phyloP scores from a whole-genome alignment of 805 yeast species.

The Saccharomyces paradoxus region DNA sequence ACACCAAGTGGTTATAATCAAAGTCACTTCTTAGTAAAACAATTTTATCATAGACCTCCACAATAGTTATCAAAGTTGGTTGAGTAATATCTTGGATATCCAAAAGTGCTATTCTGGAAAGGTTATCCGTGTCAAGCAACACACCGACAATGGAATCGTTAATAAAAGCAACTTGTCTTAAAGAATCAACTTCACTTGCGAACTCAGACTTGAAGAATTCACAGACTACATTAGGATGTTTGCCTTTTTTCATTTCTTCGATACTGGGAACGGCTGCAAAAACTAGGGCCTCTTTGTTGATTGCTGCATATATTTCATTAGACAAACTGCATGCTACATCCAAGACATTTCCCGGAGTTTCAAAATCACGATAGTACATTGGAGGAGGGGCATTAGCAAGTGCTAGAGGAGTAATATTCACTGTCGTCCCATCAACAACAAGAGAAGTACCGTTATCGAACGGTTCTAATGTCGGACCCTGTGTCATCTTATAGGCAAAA shows the following conservation, averaged over 20 bases:
- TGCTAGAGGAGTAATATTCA: slow-evolving; percentile 72
- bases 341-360: slow-evolving; percentile 44
- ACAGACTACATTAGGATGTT: slow-evolving; percentile 37
- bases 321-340: slow-evolving; percentile 58
- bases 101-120: slow-evolving; percentile 45
- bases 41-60: slow-evolving; percentile 43
- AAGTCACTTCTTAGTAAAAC: slow-evolving; percentile 49
- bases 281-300: slow-evolving; percentile 40
- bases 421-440: slow-evolving; percentile 69
- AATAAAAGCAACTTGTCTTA: slow-evolving; percentile 59
- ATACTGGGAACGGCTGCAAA: slow-evolving; percentile 40
- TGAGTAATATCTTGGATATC: slow-evolving; percentile 37
- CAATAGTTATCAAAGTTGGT: slow-evolving; percentile 35
- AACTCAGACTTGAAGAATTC: slow-evolving; percentile 30
- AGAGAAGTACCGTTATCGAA: slow-evolving; percentile 69
- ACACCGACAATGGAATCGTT: slow-evolving; percentile 48
- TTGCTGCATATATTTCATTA: slow-evolving; percentile 51
- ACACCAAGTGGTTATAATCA: slow-evolving; percentile 44
- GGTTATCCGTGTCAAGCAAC: slow-evolving; percentile 44
- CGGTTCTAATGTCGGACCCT: slow-evolving; percentile 65
- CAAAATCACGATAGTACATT: slow-evolving; percentile 61
- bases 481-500: slow-evolving; percentile 50
- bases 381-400: slow-evolving; percentile 95
- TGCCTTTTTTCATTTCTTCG: slow-evolving; percentile 38
- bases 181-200: slow-evolving; percentile 36